These are phyloP conservation scores for Cercospora brassicicola DNA, from an alignment of 2,329 filamentous ascomycete genomes.

Conservation along the genomic window DNA sequence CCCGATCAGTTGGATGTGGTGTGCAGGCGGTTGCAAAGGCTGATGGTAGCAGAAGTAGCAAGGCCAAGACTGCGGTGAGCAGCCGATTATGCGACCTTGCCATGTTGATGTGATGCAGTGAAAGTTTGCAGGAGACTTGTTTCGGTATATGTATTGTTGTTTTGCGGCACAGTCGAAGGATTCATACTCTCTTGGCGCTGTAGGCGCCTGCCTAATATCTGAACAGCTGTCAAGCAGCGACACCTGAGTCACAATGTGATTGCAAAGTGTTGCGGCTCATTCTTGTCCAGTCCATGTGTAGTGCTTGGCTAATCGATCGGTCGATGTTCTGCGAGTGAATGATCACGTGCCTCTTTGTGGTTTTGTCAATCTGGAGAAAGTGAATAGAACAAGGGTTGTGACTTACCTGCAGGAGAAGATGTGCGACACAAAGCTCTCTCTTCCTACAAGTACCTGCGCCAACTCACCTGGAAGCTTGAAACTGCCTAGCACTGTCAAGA, in stretches of 20 bases:
- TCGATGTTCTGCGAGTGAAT: background rate
- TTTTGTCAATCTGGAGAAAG: background rate
- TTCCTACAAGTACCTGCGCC: background rate
- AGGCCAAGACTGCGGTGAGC: background rate
- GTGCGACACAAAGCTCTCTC: background rate
- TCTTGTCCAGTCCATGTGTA: background rate
- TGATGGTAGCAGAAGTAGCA: background rate
- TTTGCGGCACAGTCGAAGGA: slow-evolving; percentile 1
- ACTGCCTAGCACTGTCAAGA: background rate
- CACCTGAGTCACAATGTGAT: background rate
- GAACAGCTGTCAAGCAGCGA: background rate
- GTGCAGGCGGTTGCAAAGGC: background rate
- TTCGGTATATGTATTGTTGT: background rate
- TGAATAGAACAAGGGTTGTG: background rate
- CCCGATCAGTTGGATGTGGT: background rate
- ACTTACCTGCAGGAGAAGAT: background rate
- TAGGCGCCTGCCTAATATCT: background rate
- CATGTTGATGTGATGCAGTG: background rate
- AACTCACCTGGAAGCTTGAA: background rate
- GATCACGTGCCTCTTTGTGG: background rate
- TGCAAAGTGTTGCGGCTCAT: background rate
- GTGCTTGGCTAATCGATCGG: background rate
- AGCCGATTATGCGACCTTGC: background rate
- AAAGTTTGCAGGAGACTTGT: background rate
- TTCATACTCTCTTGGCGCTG: background rate